Percentiles rank a stretch among this genome's conserved stretches.
These are phyloP conservation scores for Atkinsonella texensis DNA, from an alignment of 2,329 filamentous ascomycete genomes.

Conservation along the genomic window DNA sequence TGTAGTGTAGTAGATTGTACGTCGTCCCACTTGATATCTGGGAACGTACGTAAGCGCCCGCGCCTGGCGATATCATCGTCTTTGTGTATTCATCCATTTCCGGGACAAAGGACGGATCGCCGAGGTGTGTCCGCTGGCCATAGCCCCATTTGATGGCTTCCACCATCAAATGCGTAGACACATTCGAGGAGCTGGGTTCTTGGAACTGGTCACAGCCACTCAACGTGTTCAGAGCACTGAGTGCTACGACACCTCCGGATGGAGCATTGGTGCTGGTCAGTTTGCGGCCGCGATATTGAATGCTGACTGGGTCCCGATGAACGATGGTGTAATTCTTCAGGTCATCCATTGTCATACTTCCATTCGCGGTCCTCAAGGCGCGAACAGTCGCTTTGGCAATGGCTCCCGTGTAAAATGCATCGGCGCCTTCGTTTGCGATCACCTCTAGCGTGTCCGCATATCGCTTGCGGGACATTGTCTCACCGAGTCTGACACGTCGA, in stretches of 20 bases:
- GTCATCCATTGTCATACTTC: conserved; percentile 67
- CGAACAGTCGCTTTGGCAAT: conserved; percentile 60
- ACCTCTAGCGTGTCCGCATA: conserved; percentile 63
- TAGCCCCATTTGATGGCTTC: conserved; percentile 79
- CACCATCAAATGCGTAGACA: conserved; percentile 68
- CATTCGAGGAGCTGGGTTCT: conserved; percentile 34
- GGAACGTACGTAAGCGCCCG: conserved; percentile 39
- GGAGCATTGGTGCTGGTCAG: conserved; percentile 58
- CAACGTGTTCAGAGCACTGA: conserved; percentile 64
- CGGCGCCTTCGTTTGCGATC: conserved; percentile 52
- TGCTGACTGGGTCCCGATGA: conserved; percentile 46
- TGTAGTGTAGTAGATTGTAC: conserved; percentile 28
- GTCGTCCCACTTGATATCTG: conserved; percentile 31
- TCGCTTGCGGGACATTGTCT: conserved; percentile 61
- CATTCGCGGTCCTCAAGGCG: conserved; percentile 49
- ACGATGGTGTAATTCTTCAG: conserved; percentile 60
- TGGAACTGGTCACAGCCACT: conserved; percentile 58
- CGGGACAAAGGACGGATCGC: conserved; percentile 60
- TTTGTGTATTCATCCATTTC: conserved; percentile 50
- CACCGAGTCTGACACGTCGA: conserved; percentile 50
- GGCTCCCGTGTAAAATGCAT: conserved; percentile 58
- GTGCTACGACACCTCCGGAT: conserved; percentile 58
- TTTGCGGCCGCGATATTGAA: conserved; percentile 58
- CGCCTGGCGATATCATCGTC: conserved; percentile 48
- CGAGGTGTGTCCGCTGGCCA: conserved; percentile 58